phyloP scores from a whole-genome alignment of 441 rosid genomes.

The Gossypium davidsonii region DNA sequence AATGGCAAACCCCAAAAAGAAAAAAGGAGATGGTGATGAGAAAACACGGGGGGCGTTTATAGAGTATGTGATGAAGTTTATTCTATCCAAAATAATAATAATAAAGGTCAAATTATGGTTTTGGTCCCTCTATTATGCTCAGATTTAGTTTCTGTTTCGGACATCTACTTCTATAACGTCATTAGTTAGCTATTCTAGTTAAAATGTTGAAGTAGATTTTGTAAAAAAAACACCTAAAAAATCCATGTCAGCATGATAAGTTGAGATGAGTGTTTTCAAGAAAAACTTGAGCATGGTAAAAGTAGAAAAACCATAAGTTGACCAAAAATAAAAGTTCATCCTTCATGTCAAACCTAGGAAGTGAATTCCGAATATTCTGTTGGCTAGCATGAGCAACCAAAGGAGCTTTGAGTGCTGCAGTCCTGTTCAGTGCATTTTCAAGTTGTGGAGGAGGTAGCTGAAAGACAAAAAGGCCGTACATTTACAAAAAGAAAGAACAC shows the following conservation, averaged over 20 bases:
- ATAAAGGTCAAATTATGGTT: not conserved
- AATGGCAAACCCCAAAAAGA: slow-evolving; percentile 14
- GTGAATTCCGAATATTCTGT: slow-evolving; percentile 63
- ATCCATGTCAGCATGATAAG: too few relatives aligned
- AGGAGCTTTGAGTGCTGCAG: slow-evolving; percentile 65
- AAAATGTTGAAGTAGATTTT: too few relatives aligned
- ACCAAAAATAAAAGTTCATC: not conserved
- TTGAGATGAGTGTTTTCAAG: too few relatives aligned
- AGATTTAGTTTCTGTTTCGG: too few relatives aligned
- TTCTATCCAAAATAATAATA: not conserved
- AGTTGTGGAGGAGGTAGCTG: slow-evolving; percentile 96
- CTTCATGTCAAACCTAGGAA: slow-evolving; percentile 57
- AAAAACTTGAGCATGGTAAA: too few relatives aligned
- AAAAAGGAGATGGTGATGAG: not conserved
- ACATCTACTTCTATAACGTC: too few relatives aligned
- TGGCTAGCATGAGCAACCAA: slow-evolving; percentile 83
- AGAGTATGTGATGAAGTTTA: not conserved
- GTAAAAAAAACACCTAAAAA: too few relatives aligned
- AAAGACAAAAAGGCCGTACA: slow-evolving; percentile 10
- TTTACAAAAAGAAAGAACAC: slow-evolving; percentile 9
- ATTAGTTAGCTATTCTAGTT: too few relatives aligned
- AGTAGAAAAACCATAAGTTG: too few relatives aligned
- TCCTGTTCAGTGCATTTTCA: slow-evolving; percentile 79
- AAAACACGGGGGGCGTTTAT: not conserved
- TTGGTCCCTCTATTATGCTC: too few relatives aligned